These are phyloP conservation scores for Cryptococcus sp. DNA, from an alignment of 1,284 basidiomycete species.

Conservation along the genomic window DNA sequence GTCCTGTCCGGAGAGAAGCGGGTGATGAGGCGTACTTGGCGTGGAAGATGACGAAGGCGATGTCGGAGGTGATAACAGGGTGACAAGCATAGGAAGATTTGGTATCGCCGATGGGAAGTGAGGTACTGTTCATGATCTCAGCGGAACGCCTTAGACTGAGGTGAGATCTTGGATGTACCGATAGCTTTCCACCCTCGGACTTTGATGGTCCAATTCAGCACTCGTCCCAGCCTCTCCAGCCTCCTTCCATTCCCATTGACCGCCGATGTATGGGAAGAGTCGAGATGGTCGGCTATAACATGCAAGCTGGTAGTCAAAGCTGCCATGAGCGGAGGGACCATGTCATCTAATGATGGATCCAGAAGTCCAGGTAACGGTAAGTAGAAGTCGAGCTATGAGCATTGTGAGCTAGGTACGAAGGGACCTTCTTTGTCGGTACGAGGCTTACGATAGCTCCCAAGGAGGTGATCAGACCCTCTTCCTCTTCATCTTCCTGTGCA, in stretches of 20 bases:
- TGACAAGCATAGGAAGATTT: slow-evolving; percentile 74
- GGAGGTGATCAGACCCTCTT: slow-evolving; percentile 57
- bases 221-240: slow-evolving; percentile 54
- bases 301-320: slow-evolving; percentile 65
- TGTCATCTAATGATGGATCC: slow-evolving; percentile 88
- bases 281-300: slow-evolving; percentile 50
- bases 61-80: slow-evolving; percentile 62
- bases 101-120: slow-evolving; percentile 72
- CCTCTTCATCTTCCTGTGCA: slow-evolving; percentile 55
- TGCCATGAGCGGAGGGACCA: slow-evolving; percentile 75
- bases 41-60: slow-evolving; percentile 54
- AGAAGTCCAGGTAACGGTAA: slow-evolving; percentile 92
- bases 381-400: slow-evolving; percentile 74
- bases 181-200: slow-evolving; percentile 90
- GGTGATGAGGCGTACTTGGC: slow-evolving; percentile 41
- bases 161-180: slow-evolving; percentile 57
- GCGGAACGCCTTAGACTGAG: background rate
- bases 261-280: slow-evolving; percentile 12
- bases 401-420: background rate
- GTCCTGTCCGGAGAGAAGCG: slow-evolving; percentile 30
- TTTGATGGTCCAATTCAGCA: slow-evolving; percentile 84
- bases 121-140: slow-evolving; percentile 13
- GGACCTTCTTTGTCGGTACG: background rate
- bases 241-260: slow-evolving; percentile 11
- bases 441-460: slow-evolving; percentile 48